Percentiles rank a stretch among this genome's conserved stretches.
Conservation (phyloP, 2,329 filamentous ascomycete genomes). For the Aureobasidium musti region DNA sequence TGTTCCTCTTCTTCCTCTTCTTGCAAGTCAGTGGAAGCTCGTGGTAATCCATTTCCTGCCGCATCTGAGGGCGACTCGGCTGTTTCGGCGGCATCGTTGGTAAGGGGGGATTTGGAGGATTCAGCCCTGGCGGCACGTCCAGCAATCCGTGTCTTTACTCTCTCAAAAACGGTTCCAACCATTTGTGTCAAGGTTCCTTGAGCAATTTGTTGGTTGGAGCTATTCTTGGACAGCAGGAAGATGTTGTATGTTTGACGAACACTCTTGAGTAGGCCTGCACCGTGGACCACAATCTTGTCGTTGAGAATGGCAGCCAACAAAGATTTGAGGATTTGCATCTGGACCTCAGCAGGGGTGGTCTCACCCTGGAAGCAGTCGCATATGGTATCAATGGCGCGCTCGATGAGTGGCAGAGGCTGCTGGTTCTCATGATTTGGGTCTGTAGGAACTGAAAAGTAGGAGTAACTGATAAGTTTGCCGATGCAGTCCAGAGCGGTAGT, state of each 20-base stretch:
- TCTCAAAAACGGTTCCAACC: conserved; percentile 96
- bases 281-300: conserved; percentile 98
- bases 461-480: conserved; percentile 97
- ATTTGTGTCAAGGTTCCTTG: conserved; percentile 97
- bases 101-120: conserved; percentile 48
- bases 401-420: conserved; percentile 72
- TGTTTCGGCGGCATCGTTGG: conserved; percentile 38
- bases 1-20: conserved; percentile 43
- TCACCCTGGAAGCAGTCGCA: conserved; percentile 99
- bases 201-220: conserved; percentile 92
- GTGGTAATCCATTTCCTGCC: conserved; percentile 43
- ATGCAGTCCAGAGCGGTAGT: conserved; percentile 95
- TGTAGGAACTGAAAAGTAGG: conserved; percentile 81
- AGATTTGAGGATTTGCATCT: conserved; percentile 98
- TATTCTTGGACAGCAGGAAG: conserved; percentile 91
- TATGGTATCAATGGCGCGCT: conserved; percentile 97
- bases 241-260: conserved; percentile 99
- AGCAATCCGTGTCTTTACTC: conserved; percentile 82
- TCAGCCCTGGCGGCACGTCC: conserved; percentile 79
- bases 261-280: conserved; percentile 91
- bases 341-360: conserved; percentile 85
- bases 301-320: conserved; percentile 92
- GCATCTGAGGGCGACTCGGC: conserved; percentile 36
- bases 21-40: conserved; percentile 34
- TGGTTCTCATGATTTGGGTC: conserved; percentile 38